Base-by-base conservation (phyloP, 805 yeast genomes). In the Lachancea dasiensis region DNA sequence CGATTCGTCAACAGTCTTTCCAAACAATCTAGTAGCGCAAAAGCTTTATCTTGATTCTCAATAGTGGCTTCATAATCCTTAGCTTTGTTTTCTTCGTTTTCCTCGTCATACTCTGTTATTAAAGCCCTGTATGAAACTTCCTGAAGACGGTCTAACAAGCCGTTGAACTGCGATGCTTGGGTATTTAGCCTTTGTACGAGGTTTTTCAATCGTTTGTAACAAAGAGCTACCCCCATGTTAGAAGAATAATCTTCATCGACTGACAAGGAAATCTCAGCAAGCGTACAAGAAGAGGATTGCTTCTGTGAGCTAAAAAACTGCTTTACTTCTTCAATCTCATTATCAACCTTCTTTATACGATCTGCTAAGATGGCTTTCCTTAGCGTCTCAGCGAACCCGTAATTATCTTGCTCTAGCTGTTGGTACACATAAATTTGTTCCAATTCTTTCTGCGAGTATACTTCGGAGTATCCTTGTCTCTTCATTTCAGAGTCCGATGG, bases 61-160 rank as follows among this genome's bases (percentile, higher is more conserved):
- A 90, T 64, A 0, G 95, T 79, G 4, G 71, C 72, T 9, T 75
- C 79, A 58, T 89, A 92, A 51, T 87, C 97, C 34, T 77, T 82
- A 10, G 89, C 87, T 36, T 79, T 77, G 11, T 51, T 58, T 3
- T 79, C 77, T 25, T 54, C 54, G 22, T 44, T 39, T 2, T 41
- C 45, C n/a, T 48, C 50, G 10, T 43, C 41, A 32, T 51, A 54
- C 9, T 51, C 50, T 20, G 46, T 58, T 3, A 45, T 38, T 10
- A 64, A 56, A 2, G 67, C 57, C 19, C 57, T 45, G 18, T 46
- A 49, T 5, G 56, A 44, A 14, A 50, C 20, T 7, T 30, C 45
- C n/a, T 34, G 34, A 11, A 54, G 38, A 4, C 51, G 44, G 6
- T 36, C 33, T 9, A 48, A 26, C 6, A 51, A 31, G 2, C 24